A percentile compares a stretch with the other conserved stretches of the same genome.
These are phyloP conservation scores for Nematodospora valgi DNA, from an alignment of 805 yeast species.

Conservation along the genomic window DNA sequence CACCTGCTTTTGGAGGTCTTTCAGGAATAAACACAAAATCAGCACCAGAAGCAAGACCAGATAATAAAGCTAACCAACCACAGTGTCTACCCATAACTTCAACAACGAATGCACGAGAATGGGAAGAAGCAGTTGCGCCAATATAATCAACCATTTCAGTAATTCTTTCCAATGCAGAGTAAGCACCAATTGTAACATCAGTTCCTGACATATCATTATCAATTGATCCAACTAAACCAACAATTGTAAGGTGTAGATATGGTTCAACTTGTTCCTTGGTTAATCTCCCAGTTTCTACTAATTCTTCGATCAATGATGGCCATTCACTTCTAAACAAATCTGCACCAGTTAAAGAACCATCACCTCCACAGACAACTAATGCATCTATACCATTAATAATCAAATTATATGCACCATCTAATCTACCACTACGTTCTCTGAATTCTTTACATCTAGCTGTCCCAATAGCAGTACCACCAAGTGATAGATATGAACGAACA, in stretches of 20 bases:
- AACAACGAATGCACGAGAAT: slow-evolving; percentile 77
- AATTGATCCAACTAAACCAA: slow-evolving; percentile 79
- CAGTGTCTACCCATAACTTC: slow-evolving; percentile 91
- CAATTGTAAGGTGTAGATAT: slow-evolving; percentile 59
- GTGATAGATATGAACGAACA: slow-evolving; percentile 65
- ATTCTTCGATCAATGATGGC: slow-evolving; percentile 66
- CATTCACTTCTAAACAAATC: slow-evolving; percentile 74
- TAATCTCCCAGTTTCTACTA: slow-evolving; percentile 43
- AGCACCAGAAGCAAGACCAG: slow-evolving; percentile 78
- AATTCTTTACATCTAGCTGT: slow-evolving; percentile 73
- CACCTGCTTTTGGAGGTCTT: slow-evolving; percentile 59
- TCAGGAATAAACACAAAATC: slow-evolving; percentile 81
- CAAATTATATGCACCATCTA: slow-evolving; percentile 62
- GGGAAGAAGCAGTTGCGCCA: slow-evolving; percentile 81
- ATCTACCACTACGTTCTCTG: slow-evolving; percentile 62
- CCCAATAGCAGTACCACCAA: slow-evolving; percentile 77
- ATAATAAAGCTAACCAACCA: slow-evolving; percentile 83
- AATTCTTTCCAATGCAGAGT: slow-evolving; percentile 72
- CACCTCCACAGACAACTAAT: slow-evolving; percentile 78
- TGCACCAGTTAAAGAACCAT: slow-evolving; percentile 81
- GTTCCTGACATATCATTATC: slow-evolving; percentile 86
- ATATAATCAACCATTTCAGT: slow-evolving; percentile 75
- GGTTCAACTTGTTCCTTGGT: slow-evolving; percentile 44
- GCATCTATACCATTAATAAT: slow-evolving; percentile 73
- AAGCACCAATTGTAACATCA: slow-evolving; percentile 79